Conservation (phyloP, 2,329 filamentous ascomycete genomes). For the Drechslera avenae region DNA sequence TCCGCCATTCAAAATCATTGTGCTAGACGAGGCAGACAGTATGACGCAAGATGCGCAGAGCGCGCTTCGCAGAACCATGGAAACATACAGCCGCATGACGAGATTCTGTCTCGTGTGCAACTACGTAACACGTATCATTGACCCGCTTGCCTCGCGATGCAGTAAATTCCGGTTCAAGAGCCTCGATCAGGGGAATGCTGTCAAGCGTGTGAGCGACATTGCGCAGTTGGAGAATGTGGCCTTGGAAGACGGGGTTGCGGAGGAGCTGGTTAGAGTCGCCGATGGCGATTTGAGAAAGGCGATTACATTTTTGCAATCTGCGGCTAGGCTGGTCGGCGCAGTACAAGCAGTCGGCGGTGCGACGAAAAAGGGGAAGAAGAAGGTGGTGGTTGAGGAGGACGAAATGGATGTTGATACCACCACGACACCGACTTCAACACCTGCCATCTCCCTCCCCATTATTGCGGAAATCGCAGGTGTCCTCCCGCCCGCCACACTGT, state of each 20-base stretch:
- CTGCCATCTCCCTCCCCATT: slow-evolving; percentile 66
- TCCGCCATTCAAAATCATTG: slow-evolving; percentile 98
- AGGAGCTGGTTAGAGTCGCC: slow-evolving; percentile 82
- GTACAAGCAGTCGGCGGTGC: slow-evolving; percentile 35
- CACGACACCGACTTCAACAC: slow-evolving; percentile 12
- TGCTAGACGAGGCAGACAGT: slow-evolving; percentile 96
- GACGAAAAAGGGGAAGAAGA: slow-evolving; percentile 52
- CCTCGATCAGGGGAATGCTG: slow-evolving; percentile 83
- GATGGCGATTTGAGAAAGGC: slow-evolving; percentile 96
- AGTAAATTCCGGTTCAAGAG: slow-evolving; percentile 98
- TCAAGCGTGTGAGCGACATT: slow-evolving; percentile 79
- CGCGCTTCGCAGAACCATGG: slow-evolving; percentile 93
- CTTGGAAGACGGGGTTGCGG: slow-evolving; percentile 78
- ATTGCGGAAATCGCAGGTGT: slow-evolving; percentile 97
- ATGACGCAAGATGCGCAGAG: slow-evolving; percentile 99
- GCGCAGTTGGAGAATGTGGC: slow-evolving; percentile 76
- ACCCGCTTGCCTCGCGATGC: slow-evolving; percentile 89
- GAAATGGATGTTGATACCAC: slow-evolving; percentile 56
- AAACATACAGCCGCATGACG: slow-evolving; percentile 95
- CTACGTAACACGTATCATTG: slow-evolving; percentile 97
- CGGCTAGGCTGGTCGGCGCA: slow-evolving; percentile 83
- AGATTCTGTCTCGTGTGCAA: slow-evolving; percentile 98
- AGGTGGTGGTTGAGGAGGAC: slow-evolving; percentile 57
- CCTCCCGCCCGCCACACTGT: slow-evolving; percentile 77
- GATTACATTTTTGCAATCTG: slow-evolving; percentile 94